Conservation (phyloP, 2,329 filamentous ascomycete genomes). For the Trichophyton benhamiae region DNA sequence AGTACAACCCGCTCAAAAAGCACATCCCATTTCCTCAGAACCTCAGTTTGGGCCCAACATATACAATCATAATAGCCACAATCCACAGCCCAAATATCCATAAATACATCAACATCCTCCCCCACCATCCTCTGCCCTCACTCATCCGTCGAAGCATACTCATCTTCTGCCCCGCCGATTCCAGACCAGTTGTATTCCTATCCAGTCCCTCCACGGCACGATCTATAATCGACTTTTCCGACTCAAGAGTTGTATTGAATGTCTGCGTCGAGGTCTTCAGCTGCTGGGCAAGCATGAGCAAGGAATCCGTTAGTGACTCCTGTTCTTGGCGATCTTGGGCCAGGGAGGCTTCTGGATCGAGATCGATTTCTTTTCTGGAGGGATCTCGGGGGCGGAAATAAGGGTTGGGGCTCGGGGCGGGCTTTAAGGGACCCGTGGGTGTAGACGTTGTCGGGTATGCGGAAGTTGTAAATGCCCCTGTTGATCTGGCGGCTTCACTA, state of each 20-base stretch:
- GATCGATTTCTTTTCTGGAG: conserved; percentile 8
- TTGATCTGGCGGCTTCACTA: conserved; percentile 13
- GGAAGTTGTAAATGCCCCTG: conserved; percentile 3
- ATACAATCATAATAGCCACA: conserved; percentile 65
- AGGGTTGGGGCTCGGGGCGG: conserved; percentile 15
- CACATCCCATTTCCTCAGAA: conserved; percentile 44
- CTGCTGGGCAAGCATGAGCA: conserved; percentile 66
- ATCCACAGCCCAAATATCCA: conserved; percentile 76
- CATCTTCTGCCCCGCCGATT: conserved; percentile 65
- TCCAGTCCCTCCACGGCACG: conserved; percentile 64
- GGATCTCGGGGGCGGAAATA: conserved; percentile 6
- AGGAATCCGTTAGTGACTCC: conserved; percentile 65
- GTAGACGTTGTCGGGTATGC: background rate
- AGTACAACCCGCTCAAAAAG: background rate
- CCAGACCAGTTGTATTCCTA: conserved; percentile 62
- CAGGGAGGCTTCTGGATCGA: conserved; percentile 56
- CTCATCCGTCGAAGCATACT: conserved; percentile 64
- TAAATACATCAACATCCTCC: conserved; percentile 67
- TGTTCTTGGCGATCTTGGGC: conserved; percentile 70
- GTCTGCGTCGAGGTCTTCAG: conserved; percentile 63
- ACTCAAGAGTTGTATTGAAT: conserved; percentile 61
- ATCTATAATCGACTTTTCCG: conserved; percentile 58
- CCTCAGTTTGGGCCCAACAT: conserved; percentile 74
- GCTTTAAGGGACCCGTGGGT: conserved; percentile 15
- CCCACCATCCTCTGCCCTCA: conserved; percentile 81